Conservation (phyloP, 192 early-diverging fungal species). For the Coemansia sp. region DNA sequence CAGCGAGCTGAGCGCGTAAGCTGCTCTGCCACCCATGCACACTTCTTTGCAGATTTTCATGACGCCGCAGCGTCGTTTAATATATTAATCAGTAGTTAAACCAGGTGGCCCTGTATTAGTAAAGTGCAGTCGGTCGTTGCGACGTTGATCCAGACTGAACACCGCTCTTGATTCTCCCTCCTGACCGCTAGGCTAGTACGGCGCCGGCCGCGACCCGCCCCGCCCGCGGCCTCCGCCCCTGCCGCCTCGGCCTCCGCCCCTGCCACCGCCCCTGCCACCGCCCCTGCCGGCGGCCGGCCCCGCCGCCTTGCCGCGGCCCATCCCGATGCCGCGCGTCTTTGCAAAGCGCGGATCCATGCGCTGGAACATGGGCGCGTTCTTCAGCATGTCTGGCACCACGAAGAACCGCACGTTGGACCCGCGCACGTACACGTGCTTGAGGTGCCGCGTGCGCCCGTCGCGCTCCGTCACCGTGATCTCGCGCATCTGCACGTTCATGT, state of each 20-base stretch:
- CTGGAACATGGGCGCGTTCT: slow-evolving; percentile 99
- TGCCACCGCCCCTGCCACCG: slow-evolving; percentile 21
- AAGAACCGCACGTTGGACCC: slow-evolving; percentile 92
- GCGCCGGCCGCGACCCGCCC: slow-evolving; percentile 7
- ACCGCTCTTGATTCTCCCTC: too few relatives aligned
- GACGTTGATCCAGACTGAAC: too few relatives aligned
- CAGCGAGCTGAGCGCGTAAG: too few relatives aligned
- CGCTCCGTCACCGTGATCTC: slow-evolving; percentile 91
- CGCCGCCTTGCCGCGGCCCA: slow-evolving; percentile 43
- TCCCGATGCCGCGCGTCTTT: slow-evolving; percentile 53
- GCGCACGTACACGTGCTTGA: slow-evolving; percentile 96
- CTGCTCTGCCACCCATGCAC: too few relatives aligned
- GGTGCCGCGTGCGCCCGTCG: slow-evolving; percentile 85
- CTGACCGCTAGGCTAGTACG: too few relatives aligned
- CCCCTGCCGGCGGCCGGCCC: slow-evolving; percentile 8
- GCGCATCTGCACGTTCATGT: slow-evolving; percentile 98
- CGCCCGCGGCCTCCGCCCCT: slow-evolving; percentile 26
- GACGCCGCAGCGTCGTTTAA: too few relatives aligned
- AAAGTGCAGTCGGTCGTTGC: too few relatives aligned
- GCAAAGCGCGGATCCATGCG: slow-evolving; percentile 69
- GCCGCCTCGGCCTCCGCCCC: slow-evolving; percentile 13
- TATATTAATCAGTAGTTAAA: too few relatives aligned
- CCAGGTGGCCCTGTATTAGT: too few relatives aligned
- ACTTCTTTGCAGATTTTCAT: too few relatives aligned
- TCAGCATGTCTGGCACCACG: slow-evolving; percentile 98